Conservation (phyloP, 2,329 filamentous ascomycete species). For the Trichoderma sp. region DNA sequence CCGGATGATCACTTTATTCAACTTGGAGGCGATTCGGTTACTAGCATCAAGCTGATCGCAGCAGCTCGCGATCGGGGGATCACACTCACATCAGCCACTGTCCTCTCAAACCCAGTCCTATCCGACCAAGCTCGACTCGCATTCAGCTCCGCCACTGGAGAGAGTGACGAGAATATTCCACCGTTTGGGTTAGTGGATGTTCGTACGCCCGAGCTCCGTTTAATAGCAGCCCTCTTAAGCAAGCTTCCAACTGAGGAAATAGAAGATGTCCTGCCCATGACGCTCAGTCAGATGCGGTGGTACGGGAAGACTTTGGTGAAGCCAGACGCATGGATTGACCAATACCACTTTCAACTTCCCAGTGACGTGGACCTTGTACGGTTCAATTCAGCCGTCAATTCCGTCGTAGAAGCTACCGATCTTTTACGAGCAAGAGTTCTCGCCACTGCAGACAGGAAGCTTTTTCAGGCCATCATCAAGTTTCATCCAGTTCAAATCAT, state of each 20-base stretch:
- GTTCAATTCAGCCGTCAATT: neutral
- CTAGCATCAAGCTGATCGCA: constrained; percentile 48
- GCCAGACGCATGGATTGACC: constrained; percentile 5
- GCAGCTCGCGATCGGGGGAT: constrained; percentile 3
- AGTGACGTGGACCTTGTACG: neutral
- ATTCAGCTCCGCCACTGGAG: neutral
- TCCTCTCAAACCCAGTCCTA: neutral
- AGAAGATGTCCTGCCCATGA: constrained; percentile 3
- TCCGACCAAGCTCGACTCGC: neutral
- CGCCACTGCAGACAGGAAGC: neutral
- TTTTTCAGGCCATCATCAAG: constrained; percentile 7
- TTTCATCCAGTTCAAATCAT: neutral
- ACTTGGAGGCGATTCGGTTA: constrained; percentile 50
- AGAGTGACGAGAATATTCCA: neutral
- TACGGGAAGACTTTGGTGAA: constrained; percentile 9
- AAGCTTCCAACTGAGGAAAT: neutral
- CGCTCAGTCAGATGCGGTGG: constrained; percentile 1
- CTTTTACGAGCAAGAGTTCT: neutral
- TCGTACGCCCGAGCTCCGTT: neutral
- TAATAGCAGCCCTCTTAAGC: neutral
- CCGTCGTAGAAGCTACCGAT: neutral
- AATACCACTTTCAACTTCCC: neutral
- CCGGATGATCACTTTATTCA: constrained; percentile 50
- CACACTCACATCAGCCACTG: neutral
- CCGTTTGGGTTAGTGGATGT: neutral